Evolutionary conservation across 768 basidiomycete species (phyloP).

Genomic region (Sistotremastrum niveocremeum): DNA sequence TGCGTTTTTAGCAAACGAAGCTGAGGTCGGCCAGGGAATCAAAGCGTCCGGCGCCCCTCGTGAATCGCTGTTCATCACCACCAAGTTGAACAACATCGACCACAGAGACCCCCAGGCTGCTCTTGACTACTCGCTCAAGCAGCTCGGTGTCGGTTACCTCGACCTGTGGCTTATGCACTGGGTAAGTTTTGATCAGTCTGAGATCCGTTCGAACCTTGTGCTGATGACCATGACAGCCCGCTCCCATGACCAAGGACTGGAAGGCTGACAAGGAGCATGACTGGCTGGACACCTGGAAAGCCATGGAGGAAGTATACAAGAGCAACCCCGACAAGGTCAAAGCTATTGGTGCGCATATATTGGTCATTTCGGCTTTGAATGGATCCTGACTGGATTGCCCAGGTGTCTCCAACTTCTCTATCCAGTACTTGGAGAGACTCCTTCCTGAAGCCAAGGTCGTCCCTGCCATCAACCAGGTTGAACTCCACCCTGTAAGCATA

Average conservation of each 20-base stretch:
- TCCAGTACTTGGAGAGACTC: constrained; percentile 47
- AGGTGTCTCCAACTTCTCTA: constrained; percentile 62
- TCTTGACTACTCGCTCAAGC: constrained; percentile 53
- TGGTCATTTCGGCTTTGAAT: neutral
- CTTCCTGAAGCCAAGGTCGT: constrained; percentile 39
- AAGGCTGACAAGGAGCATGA: constrained; percentile 39
- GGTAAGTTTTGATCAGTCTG: neutral
- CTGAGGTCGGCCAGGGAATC: constrained; percentile 73
- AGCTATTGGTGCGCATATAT: constrained; percentile 45
- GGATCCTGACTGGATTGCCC: constrained; percentile 2
- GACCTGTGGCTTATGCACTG: constrained; percentile 49
- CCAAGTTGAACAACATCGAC: constrained; percentile 52
- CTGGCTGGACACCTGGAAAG: constrained; percentile 70
- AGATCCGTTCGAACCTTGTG: neutral
- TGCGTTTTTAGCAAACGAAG: constrained; percentile 38
- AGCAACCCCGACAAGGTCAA: constrained; percentile 57
- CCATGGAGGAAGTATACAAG: constrained; percentile 56
- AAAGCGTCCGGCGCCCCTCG: constrained; percentile 61
- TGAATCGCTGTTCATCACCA: constrained; percentile 66
- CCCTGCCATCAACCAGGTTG: constrained; percentile 73
- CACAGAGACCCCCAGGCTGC: constrained; percentile 46
- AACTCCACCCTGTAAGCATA: constrained; percentile 48
- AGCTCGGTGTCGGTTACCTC: constrained; percentile 61
- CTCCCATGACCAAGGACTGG: constrained; percentile 47
- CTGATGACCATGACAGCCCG: constrained; percentile 41